phyloP scores from a whole-genome alignment of 2,329 filamentous ascomycete species.

The Penicillium sp. region DNA sequence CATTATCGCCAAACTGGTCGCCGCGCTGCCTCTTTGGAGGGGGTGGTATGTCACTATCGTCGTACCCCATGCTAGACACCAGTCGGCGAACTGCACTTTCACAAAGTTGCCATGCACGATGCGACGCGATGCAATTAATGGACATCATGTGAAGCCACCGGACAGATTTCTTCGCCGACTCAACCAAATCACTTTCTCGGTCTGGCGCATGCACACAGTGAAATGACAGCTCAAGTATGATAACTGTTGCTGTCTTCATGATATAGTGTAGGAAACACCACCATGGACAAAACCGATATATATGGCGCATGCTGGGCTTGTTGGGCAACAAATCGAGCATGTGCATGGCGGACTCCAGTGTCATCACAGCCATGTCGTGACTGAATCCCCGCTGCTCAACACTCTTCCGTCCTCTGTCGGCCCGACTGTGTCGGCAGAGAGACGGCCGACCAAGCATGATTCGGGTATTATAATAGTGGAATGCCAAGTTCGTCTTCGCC shows the following conservation, averaged over 20 bases:
- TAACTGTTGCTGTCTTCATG: conserved; percentile 37
- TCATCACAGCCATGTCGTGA: conserved; percentile 9
- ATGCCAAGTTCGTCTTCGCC: conserved; percentile 29
- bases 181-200: conserved; percentile 26
- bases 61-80: conserved; percentile 14
- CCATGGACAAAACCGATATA: conserved; percentile 37
- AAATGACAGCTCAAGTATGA: conserved; percentile 39
- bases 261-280: conserved; percentile 42
- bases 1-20: background rate
- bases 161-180: conserved; percentile 33
- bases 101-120: conserved; percentile 33
- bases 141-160: conserved; percentile 36
- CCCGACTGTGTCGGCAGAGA: conserved; percentile 30
- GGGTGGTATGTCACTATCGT: conserved; percentile 4
- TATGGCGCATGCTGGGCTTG: conserved; percentile 26
- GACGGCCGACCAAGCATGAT: conserved; percentile 38
- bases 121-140: conserved; percentile 26
- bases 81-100: conserved; percentile 21
- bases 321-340: conserved; percentile 38
- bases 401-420: conserved; percentile 7
- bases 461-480: conserved; percentile 35
- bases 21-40: background rate
- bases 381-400: conserved; percentile 23
- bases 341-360: conserved; percentile 32
- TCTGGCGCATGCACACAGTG: conserved; percentile 33